Evolutionary conservation across 2,329 filamentous ascomycete species (phyloP).

Genomic region (Penicillium psychrosexuale): DNA sequence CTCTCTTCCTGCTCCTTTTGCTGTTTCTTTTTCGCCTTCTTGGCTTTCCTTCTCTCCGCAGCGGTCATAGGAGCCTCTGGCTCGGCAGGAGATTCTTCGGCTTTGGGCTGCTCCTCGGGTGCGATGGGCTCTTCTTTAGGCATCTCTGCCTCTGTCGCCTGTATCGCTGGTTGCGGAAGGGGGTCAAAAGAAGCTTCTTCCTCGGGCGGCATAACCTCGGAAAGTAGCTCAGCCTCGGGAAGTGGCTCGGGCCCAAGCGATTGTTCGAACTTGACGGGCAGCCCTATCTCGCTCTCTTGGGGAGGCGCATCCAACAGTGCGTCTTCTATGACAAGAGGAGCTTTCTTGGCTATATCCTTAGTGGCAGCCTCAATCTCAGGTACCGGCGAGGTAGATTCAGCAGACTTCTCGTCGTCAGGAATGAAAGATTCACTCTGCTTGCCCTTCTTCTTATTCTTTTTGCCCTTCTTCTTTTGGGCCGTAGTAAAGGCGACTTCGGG

Average conservation of each 20-base stretch:
- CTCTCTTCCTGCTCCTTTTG: conserved; percentile 12
- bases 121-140: not conserved
- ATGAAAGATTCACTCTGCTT: conserved; percentile 17
- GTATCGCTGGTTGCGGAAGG: not conserved
- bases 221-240: not conserved
- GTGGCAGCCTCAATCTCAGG: not conserved
- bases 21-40: conserved; percentile 19
- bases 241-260: not conserved
- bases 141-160: not conserved
- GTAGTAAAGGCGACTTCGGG: conserved; percentile 18
- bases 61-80: conserved; percentile 16
- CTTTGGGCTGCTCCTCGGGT: not conserved
- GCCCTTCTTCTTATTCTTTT: conserved; percentile 35
- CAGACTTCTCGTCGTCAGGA: conserved; percentile 11
- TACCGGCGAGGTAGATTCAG: conserved; percentile 2
- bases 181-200: not conserved
- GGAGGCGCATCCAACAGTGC: not conserved
- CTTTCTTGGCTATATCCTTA: not conserved
- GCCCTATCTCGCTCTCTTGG: not conserved
- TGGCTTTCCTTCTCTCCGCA: conserved; percentile 17
- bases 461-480: conserved; percentile 34
- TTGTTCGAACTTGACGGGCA: conserved; percentile 2
- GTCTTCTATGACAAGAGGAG: not conserved
- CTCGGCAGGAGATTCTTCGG: not conserved
- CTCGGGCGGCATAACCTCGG: not conserved